phyloP scores from a whole-genome alignment of 208 protist species.

The Crithidia bombi region DNA sequence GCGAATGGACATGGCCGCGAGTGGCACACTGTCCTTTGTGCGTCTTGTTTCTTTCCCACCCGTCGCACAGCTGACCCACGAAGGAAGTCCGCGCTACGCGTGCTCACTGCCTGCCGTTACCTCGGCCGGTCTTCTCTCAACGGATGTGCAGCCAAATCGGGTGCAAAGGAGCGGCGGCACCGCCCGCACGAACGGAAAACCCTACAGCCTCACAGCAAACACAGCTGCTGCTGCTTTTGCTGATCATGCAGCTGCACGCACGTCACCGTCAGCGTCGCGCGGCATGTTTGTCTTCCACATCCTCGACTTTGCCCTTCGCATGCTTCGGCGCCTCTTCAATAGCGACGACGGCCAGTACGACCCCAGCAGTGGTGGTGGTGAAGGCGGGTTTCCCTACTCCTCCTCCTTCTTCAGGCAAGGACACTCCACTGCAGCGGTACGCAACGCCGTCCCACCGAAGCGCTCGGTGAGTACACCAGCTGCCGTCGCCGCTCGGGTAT shows the following conservation, averaged over 20 bases:
- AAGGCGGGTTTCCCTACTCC: background rate
- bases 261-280: background rate
- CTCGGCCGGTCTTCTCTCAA: background rate
- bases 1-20: conserved; percentile 17
- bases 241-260: too few species aligned
- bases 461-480: background rate
- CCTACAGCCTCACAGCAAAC: background rate
- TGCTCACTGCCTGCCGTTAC: conserved; percentile 21
- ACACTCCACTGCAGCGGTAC: too few species aligned
- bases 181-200: background rate
- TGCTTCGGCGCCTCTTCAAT: background rate
- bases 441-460: too few species aligned
- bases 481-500: conserved; percentile 21
- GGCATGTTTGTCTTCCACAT: conserved; percentile 1
- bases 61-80: conserved; percentile 12
- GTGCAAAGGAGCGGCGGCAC: conserved; percentile 4
- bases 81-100: background rate
- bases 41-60: conserved; percentile 43
- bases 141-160: conserved; percentile 16
- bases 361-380: background rate
- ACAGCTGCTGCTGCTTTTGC: background rate
- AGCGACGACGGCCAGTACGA: background rate
- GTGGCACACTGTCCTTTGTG: conserved; percentile 19
- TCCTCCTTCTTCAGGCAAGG: too few species aligned
- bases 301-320: background rate